phyloP scores from a whole-genome alignment of 495 filamentous ascomycete genomes.

The Lindgomyces ingoldianus region DNA sequence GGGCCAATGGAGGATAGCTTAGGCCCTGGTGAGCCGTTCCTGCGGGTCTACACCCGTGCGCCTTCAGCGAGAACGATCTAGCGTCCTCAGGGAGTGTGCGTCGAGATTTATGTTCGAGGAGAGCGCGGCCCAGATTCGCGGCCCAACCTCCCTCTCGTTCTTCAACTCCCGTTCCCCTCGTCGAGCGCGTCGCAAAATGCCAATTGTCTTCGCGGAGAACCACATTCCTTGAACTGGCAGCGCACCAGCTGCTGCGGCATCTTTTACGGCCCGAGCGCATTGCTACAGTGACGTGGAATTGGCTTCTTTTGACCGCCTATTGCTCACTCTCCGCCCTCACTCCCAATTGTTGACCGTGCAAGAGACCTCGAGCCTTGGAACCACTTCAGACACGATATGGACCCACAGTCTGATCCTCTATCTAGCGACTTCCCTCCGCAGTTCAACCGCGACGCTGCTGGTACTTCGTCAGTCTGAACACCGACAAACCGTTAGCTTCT shows the following conservation, averaged over 20 bases:
- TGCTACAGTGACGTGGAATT: conserved; percentile 29
- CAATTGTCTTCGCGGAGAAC: background rate
- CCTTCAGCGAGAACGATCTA: background rate
- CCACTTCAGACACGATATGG: conserved; percentile 24
- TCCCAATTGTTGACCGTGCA: background rate
- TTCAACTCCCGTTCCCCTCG: background rate
- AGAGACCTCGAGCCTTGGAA: background rate
- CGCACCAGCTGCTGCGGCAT: too few relatives aligned
- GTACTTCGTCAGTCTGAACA: background rate
- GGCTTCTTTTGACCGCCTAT: conserved; percentile 19
- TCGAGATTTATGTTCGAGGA: background rate
- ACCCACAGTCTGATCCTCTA: conserved; percentile 34
- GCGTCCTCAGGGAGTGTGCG: background rate
- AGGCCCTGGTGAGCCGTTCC: background rate
- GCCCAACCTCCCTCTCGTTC: background rate
- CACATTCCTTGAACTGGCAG: too few relatives aligned
- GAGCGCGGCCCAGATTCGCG: background rate
- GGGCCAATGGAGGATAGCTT: background rate
- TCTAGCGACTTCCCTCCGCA: conserved; percentile 30
- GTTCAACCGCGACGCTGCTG: conserved; percentile 9
- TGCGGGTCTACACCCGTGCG: background rate
- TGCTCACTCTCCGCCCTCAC: background rate
- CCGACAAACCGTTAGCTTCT: background rate
- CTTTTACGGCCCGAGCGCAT: conserved; percentile 23
- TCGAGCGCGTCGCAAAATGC: background rate